Base-by-base conservation (phyloP, 2,329 filamentous ascomycete genomes). In the Calycina herbarum region DNA sequence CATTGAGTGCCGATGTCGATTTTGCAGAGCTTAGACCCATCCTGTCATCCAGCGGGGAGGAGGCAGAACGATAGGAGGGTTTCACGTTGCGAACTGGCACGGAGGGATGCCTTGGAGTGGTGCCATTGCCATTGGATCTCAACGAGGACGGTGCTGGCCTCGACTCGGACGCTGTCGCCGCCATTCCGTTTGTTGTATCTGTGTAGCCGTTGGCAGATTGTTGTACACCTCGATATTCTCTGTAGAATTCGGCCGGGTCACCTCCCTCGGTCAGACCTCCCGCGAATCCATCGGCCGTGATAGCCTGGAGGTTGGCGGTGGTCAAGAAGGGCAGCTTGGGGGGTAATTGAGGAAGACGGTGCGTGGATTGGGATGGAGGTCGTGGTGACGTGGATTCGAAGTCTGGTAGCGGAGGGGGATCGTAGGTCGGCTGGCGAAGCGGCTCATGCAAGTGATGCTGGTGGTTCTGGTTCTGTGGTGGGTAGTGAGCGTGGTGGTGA, bases 101-200 rank as follows among this genome's bases (percentile, higher is more conserved):
- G 42, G 78, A 73, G 68, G 81, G 78, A 70, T 82, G 80, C 73
- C 81, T 86, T 38, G 82, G 77, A 59, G 81, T 79, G 54, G 80
- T 77, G 70, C 80, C 81, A 76, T 82, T 83, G 71, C 81, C 79
- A 75, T 83, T 85, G 63, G 83, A 81, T 73, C 82, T 80, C 71
- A 81, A 66, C 31, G 79, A 76, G 62, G 79, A 70, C n/a, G 70
- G 72, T 38, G 64, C 79, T 68, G 79, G 77, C 75, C 79, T 78
- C 57, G 80, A 75, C 64, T 79, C 78, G 64, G 79, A 74, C 56
- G 77, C 74, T 75, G 66, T 66, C 6, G 73, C 66, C 24, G 70
- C 66, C 73, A 75, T 76, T 51, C 62, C 68, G 67, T 69, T 69
- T 62, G 66, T 57, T 27, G 66, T 64, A 31, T 72, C 68, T 61